Evolutionary conservation across 805 yeast species (phyloP), one percentile per base, ranked within the genome.

Genomic region (Starmerella lactis-condensi): DNA sequence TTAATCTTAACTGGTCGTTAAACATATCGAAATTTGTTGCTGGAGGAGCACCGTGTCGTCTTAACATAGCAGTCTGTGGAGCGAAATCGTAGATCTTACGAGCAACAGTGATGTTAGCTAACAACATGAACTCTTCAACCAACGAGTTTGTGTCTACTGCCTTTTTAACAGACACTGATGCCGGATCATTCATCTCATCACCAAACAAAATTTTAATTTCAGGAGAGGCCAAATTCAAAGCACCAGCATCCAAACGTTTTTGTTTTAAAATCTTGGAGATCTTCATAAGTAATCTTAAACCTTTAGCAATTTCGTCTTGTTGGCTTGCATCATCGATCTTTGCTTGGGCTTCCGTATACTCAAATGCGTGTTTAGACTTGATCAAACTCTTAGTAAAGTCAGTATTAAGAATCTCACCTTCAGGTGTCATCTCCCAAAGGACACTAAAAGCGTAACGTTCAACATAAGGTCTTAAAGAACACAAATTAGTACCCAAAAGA

Each of bases 1-100:
- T 67, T 10, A 72, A 74, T 35, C 81, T 68, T 33, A 89, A 61
- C 75, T 83, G 83, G 46, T 85, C 93, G 52, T 83, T 82, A 41
- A 89, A 61, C 12, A 64, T 62, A 49, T 89, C 98, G 51, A 89
- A 89, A 45, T 83, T 85, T 2, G 93, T 72, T 1, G 82, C 71
- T 15, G 96, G 95, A 13, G 99, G 98, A n/a, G 94, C 68, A 7
- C 83, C 93, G 52, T 89, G 99, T 48, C 98, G 73, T 67, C 98
- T 75, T 37, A 89, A 60, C 95, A 89, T 81, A 6, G 99, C 98
- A 4, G 94, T 83, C 54, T 89, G 98, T 4, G 98, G 98, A 51
- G 74, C 83, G 3, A 93, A 74, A 30, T 81, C 91, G 55, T 71
- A 79, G 28, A 89, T 89, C 54, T 78, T 81, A 47, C 77, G 66